Evolutionary conservation across 2,329 filamentous ascomycete genomes (phyloP), one percentile per base, ranked within the genome.

Genomic region (Aspergillus ustus): DNA sequence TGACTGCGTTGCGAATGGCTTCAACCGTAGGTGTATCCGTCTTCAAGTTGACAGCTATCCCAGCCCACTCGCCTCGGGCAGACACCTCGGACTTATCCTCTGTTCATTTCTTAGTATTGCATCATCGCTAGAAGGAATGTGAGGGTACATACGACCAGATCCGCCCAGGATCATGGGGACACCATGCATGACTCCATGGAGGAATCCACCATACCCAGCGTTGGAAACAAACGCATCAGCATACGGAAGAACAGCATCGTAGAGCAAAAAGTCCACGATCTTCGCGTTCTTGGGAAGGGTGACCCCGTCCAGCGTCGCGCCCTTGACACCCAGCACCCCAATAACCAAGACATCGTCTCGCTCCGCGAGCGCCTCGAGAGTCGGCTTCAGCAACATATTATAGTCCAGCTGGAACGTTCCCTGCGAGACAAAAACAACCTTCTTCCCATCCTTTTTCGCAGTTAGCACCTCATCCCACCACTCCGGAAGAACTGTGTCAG

Each of bases 51-150:
- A 57, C 19, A 2, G 44, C 59, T 7, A 57, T 48, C 6, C 52
- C 46, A 19, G 52, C 52, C 46, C 48, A 52, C 34, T 61, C 25
- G 19, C 45, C 52, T 3, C 58, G 58, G 20, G 44, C 50, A 9
- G 13, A 55, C 11, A 60, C 58, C 34, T 60, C 58, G 20, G 51
- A 29, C 19, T 60, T 55, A 31, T 60, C 52, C 48, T 55, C 58
- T 60, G 40, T 4, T 22, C 11, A 19, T 43, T 6, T 17, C 13
- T 19, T 11, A 17, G 19, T 48, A n/a, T n/a, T 8, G 22, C 22
- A 22, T n/a, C 5, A 8, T 19, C 9, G 31, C 8, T 6, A n/a
- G 44, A 11, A 9, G 46, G 25, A 9, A 2, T 13, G 7, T 5
- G 19, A 4, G 9, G 3, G 9, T 15, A 51, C 57, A 29, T 45